A percentile compares a stretch with the other conserved stretches of the same genome.
Evolutionary conservation across 495 filamentous ascomycete genomes (phyloP).

Genomic region (Coniosporium apollinis): DNA sequence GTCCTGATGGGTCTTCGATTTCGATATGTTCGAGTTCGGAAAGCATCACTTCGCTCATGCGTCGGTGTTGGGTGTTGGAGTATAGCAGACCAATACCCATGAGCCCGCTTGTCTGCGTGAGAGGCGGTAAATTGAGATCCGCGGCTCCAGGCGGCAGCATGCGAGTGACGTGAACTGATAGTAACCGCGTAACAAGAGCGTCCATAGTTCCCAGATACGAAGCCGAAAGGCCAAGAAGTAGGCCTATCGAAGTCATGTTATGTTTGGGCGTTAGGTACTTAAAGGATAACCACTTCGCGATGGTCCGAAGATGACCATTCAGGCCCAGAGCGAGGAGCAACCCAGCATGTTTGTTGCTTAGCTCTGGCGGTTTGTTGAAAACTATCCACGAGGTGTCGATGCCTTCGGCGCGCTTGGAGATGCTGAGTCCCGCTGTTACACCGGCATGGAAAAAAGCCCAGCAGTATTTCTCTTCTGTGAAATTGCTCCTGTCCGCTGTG

Average conservation of each 20-base stretch:
- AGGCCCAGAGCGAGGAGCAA: constrained; percentile 85
- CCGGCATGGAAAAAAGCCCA: constrained; percentile 99
- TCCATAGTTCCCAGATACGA: constrained; percentile 96
- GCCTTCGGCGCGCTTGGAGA: constrained; percentile 75
- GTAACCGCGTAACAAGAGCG: constrained; percentile 73
- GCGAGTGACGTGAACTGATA: constrained; percentile 92
- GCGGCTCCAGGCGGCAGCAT: constrained; percentile 84
- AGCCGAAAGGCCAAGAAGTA: constrained; percentile 79
- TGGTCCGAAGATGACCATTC: constrained; percentile 79
- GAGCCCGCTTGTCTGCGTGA: constrained; percentile 92
- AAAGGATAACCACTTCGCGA: constrained; percentile 97
- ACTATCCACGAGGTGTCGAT: constrained; percentile 98
- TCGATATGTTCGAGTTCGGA: constrained; percentile 86
- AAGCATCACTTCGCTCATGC: constrained; percentile 98
- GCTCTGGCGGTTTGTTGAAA: constrained; percentile 88
- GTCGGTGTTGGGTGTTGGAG: constrained; percentile 84
- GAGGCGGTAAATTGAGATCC: constrained; percentile 78
- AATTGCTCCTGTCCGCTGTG: constrained; percentile 62
- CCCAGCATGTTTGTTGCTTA: constrained; percentile 85
- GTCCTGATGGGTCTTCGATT: constrained; percentile 45
- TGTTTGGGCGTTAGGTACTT: constrained; percentile 97
- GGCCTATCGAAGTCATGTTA: constrained; percentile 93
- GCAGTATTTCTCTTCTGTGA: constrained; percentile 85
- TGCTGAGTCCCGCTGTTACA: constrained; percentile 74
- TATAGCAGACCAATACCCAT: constrained; percentile 96